These are phyloP conservation scores for Salvia sclarea DNA, from an alignment of 305 asterid genomes.

Conservation along the genomic window DNA sequence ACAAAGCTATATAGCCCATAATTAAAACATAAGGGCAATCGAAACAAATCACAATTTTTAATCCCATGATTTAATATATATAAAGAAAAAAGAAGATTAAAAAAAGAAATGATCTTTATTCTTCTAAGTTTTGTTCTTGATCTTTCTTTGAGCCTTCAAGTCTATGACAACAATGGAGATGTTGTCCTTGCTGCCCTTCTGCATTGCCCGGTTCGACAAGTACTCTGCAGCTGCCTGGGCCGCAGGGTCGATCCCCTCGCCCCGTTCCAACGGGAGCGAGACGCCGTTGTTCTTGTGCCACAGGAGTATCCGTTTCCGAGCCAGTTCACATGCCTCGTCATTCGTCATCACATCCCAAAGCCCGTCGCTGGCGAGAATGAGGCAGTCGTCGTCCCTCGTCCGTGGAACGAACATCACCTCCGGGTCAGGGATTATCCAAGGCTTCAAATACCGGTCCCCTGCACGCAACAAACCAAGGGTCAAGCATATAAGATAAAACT, in stretches of 20 bases:
- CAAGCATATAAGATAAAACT: not conserved
- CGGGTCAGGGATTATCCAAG: conserved; percentile 91
- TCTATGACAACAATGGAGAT: conserved; percentile 75
- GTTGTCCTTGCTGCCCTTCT: conserved; percentile 94
- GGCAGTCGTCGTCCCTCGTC: conserved; percentile 76
- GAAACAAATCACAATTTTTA: conserved; percentile 31
- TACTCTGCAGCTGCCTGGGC: conserved; percentile 91
- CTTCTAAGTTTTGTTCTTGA: conserved; percentile 53
- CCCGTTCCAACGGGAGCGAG: conserved; percentile 52
- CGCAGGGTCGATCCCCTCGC: conserved; percentile 88
- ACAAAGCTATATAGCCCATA: conserved; percentile 38
- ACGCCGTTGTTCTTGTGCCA: conserved; percentile 78
- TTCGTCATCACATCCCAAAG: conserved; percentile 96
- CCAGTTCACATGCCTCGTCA: conserved; percentile 84
- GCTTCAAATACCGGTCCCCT: conserved; percentile 95
- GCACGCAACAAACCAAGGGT: conserved; percentile 3
- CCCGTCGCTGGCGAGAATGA: conserved; percentile 92
- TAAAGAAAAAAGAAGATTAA: not conserved
- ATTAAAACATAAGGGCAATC: conserved; percentile 44
- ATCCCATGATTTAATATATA: conserved; percentile 12
- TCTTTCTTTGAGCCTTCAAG: conserved; percentile 75
- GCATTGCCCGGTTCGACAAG: conserved; percentile 75
- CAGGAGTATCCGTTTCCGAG: conserved; percentile 66
- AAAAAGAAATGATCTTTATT: not conserved
- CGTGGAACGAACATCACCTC: conserved; percentile 81